Evolutionary conservation across 805 yeast genomes (phyloP), one percentile per base, ranked within the genome.

Genomic region (Candida namnaoensis): DNA sequence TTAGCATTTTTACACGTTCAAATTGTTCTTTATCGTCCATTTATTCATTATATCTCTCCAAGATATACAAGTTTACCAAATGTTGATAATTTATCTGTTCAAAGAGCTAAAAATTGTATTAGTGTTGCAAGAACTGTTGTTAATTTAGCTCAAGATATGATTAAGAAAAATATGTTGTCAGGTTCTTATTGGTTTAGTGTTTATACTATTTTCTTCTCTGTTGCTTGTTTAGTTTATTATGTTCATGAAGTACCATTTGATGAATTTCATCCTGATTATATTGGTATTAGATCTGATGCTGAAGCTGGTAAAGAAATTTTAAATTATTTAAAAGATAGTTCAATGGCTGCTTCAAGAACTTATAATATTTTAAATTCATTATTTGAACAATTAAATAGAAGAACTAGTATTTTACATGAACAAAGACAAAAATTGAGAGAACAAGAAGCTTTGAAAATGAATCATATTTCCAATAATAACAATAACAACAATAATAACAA

Each of bases 101-200:
- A 78, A 11, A 73, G 88, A 56, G 95, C 95, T 0, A 72, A 82
- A 51, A 84, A 84, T 51, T 88, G 96, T 62, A 81, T 88, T 41
- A 78, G 82, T 49, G 88, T 86, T 9, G 90, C 96, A 0, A 69
- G 93, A 44, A 77, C 82, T 52, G 95, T 85, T 27, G 88, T 88
- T 14, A 80, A 80, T 51, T 58, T 87, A 43, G 88, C 95, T 0
- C 78, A 83, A 50, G 88, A 82, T 53, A 78, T 88, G 88, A 79
- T 83, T 46, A 72, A 76, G 48, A 76, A 79, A 47, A 71, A 80
- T 44, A 69, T 86, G 59, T 65, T 88, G 34, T 76, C 80, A 48
- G 95, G 95, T 1, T 84, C 93, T 2, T 90, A 88, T 56, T 88
- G 96, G 95, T 88, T 87, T 56, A 80, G 93, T 7, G 83, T 85